Evolutionary conservation across 2,329 filamentous ascomycete species (phyloP), one percentile per base, ranked within the genome.

Genomic region (Venturiaceae sp.): DNA sequence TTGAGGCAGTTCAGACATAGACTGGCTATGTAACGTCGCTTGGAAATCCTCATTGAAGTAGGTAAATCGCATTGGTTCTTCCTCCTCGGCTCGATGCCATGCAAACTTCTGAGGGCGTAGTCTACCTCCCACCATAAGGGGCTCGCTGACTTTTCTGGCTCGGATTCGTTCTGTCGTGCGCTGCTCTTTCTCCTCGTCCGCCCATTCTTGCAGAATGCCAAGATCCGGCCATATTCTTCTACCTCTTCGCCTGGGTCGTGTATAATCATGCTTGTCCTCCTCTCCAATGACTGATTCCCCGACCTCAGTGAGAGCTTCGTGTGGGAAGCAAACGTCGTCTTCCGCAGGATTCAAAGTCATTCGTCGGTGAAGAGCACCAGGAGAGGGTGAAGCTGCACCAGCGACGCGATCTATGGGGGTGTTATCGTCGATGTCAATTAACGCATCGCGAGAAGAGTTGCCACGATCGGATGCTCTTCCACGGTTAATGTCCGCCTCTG

Each of bases 11-110:
- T 96, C 94, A 2, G 91, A 95, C 59, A 99, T 96, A 0, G 88
- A 94, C 71, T 95, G 90, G 61, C 91, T 94, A 72, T 99, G 94
- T 62, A 99, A 95, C 0, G 94, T 99, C 71, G 89, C 95, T 66
- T 90, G 87, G 58, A 97, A 90, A 62, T 96, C 90, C 69, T 97
- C 94, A 71, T 97, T 97, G 79, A 99, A 99, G 72, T 99, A 99
- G 0, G 94, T 97, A 71, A 96, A 99, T 28, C 94, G 83, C 70
- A 95, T 97, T 0, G 94, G 94, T 0, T 87, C 84, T 63, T 96
- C 92, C 61, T 96, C 92, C 63, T 94, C 89, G 57, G 89, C 85
- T 39, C 87, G 83, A 69, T 90, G 92, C 92, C 92, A 99, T 14
- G 83, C 82, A 64, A 88, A 85, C 65, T 74, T 76, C 39, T 89